Evolutionary conservation across 768 basidiomycete genomes (phyloP), one percentile per base, ranked within the genome.

Genomic region (Suillus subalutaceus): DNA sequence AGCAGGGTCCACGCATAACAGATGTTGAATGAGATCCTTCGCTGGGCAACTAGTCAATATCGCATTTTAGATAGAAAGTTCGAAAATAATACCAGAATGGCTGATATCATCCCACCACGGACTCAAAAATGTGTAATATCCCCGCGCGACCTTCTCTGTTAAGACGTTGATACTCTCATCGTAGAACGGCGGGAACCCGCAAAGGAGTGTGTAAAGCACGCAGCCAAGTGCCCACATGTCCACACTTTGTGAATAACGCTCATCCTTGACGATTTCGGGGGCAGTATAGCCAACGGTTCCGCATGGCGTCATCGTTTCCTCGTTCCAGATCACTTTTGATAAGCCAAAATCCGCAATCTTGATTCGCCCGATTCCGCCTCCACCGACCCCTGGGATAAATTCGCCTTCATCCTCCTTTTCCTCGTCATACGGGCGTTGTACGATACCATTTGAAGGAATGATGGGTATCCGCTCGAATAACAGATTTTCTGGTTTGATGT

Each of bases 181-280:
- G 79, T 99, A 99, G 81, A 99, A 99, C 1, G 97, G 97, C 56
- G 92, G 93, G 78, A 98, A 97, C 62, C 97, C 97, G 72, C 97
- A 99, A 23, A 99, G 88, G 2, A 99, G 84, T 2, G 97, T 99
- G 80, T 99, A 99, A 1, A 99, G 84, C n/a, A 99, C 97, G 77
- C 97, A 99, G 48, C 97, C 97, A 44, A 99, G 81, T 2, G 97
- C 97, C 97, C 97, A 99, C 97, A 99, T 98, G 75, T 99, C 97
- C 63, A 99, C 97, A 72, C 92, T 94, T 79, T 96, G 96, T 76
- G 89, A 92, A 76, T 97, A 97, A 37, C 95, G 86, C 80, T 99
- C 97, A 74, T 99, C 97, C 80, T 98, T 99, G 72, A 99, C 97
- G 67, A 99, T 99, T 80, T 99, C 97, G 6, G 97, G 97, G 7